phyloP scores from a whole-genome alignment of 2,329 filamentous ascomycete genomes.

The Apiospora phragmitis region DNA sequence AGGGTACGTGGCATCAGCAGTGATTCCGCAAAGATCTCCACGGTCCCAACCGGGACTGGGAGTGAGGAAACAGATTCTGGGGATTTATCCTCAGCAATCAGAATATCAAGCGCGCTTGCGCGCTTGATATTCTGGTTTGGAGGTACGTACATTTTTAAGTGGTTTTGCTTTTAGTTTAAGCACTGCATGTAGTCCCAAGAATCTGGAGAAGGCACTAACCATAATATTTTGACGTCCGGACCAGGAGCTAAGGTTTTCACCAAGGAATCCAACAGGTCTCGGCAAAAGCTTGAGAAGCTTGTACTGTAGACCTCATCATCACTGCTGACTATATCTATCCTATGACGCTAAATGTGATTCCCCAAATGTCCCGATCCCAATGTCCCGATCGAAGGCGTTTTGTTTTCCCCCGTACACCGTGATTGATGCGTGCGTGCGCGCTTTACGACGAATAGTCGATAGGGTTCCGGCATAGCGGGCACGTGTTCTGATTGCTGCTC shows the following conservation, averaged over 20 bases:
- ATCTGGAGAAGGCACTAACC: background rate
- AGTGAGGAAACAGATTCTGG: background rate
- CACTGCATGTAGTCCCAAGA: background rate
- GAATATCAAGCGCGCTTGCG: no score
- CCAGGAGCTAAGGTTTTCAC: background rate
- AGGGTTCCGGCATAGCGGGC: constrained; percentile 87
- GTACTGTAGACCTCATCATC: background rate
- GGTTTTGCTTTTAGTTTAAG: no score
- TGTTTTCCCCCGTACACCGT: background rate
- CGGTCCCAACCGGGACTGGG: background rate
- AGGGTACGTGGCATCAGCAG: background rate
- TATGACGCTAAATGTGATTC: background rate
- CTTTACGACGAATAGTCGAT: constrained; percentile 58
- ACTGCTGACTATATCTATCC: background rate
- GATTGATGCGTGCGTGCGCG: no score
- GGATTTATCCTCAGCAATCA: background rate
- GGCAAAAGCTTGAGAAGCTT: constrained; percentile 6
- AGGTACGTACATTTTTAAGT: no score
- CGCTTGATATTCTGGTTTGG: no score
- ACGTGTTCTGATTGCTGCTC: constrained; percentile 87
- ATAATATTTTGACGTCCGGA: background rate
- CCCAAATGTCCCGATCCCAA: no score
- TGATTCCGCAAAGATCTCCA: background rate
- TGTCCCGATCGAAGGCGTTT: background rate
- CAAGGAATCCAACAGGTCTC: background rate